Percentiles rank a stretch among this genome's conserved stretches.
phyloP scores from a whole-genome alignment of 768 basidiomycete species.

The Pleurotus eryngii region DNA sequence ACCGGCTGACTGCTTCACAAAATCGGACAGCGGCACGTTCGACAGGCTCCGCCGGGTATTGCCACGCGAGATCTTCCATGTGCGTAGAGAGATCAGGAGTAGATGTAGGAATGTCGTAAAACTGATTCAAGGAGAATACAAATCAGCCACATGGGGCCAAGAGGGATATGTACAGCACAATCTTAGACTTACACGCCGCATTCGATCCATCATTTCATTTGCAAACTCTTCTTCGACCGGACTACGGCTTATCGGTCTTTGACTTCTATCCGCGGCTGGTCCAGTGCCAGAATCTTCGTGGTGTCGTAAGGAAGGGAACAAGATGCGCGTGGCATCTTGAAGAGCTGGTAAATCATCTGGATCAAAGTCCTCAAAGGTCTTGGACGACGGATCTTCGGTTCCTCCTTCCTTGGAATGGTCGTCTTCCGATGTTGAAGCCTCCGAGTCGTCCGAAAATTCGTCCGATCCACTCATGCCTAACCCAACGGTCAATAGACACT shows the following conservation, averaged over 20 bases:
- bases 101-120: slow-evolving; percentile 68
- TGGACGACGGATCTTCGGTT: slow-evolving; percentile 20
- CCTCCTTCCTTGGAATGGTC: slow-evolving; percentile 10
- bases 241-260: not conserved
- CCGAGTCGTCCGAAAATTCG: not conserved
- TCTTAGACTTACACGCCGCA: slow-evolving; percentile 54
- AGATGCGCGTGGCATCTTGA: slow-evolving; percentile 58
- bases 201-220: slow-evolving; percentile 68
- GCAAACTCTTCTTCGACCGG: slow-evolving; percentile 68
- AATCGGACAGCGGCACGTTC: slow-evolving; percentile 77
- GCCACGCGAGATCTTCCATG: slow-evolving; percentile 76
- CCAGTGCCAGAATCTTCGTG: too few relatives aligned
- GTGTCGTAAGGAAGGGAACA: slow-evolving; percentile 58
- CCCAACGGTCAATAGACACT: slow-evolving; percentile 73
- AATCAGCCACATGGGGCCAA: not conserved
- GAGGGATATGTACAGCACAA: not conserved
- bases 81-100: slow-evolving; percentile 77
- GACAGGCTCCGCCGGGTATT: slow-evolving; percentile 78
- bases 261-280: too few relatives aligned
- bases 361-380: slow-evolving; percentile 56
- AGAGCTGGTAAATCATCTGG: slow-evolving; percentile 76
- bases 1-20: slow-evolving; percentile 77
- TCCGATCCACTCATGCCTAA: slow-evolving; percentile 37
- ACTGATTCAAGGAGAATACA: slow-evolving; percentile 38
- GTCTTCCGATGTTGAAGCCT: slow-evolving; percentile 2